phyloP scores from a whole-genome alignment of 2,329 filamentous ascomycete species.

The Aspergillus persii region DNA sequence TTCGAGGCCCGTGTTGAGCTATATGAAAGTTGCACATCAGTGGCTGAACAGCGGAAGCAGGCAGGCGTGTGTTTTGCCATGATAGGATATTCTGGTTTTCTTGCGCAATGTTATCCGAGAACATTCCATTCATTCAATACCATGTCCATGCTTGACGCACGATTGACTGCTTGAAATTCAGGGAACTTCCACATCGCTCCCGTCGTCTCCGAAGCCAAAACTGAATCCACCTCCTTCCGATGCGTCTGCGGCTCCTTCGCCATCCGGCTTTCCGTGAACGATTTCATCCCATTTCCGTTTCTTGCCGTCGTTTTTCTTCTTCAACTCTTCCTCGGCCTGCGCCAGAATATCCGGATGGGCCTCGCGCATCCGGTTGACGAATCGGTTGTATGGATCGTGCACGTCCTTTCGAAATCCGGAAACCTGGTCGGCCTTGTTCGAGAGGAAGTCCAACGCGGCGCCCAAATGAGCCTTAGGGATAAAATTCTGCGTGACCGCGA shows the following conservation, averaged over 20 bases:
- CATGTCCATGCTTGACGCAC: not conserved
- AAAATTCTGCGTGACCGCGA: slow-evolving; percentile 95
- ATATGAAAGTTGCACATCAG: not conserved
- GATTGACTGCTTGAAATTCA: slow-evolving; percentile 20
- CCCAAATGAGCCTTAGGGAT: slow-evolving; percentile 72
- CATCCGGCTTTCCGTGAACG: slow-evolving; percentile 56
- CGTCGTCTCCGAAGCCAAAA: slow-evolving; percentile 63
- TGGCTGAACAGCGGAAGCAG: not conserved
- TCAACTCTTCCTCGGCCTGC: slow-evolving; percentile 63
- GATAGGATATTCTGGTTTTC: not conserved
- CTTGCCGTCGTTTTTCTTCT: slow-evolving; percentile 60
- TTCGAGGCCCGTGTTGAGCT: not conserved
- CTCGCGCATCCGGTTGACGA: slow-evolving; percentile 65
- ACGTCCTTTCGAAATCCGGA: slow-evolving; percentile 78
- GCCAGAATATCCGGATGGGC: slow-evolving; percentile 66
- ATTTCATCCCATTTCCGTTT: slow-evolving; percentile 87
- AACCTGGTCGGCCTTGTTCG: slow-evolving; percentile 78
- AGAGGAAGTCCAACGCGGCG: slow-evolving; percentile 75
- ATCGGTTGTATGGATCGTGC: slow-evolving; percentile 69
- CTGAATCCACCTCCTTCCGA: slow-evolving; percentile 52
- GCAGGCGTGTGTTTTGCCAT: not conserved
- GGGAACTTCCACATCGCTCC: slow-evolving; percentile 53
- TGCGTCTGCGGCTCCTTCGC: slow-evolving; percentile 21
- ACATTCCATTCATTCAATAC: not conserved
- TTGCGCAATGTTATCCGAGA: not conserved